phyloP scores from a whole-genome alignment of 176 grass and related monocot species.

The Saccharum spontaneum region DNA sequence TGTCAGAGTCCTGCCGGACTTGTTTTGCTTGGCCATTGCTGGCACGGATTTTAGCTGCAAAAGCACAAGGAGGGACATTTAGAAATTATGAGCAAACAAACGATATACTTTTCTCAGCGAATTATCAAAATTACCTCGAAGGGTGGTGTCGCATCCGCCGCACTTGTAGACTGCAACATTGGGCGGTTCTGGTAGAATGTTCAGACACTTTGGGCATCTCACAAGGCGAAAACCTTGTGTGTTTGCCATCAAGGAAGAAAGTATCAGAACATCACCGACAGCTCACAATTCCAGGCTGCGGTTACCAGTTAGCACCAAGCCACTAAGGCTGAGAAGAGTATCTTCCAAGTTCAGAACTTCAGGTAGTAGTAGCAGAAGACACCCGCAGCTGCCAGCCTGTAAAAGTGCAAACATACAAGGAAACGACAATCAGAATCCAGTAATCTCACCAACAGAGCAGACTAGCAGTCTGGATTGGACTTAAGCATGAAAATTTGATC shows the following conservation, averaged over 20 bases:
- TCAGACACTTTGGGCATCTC: conserved; percentile 77
- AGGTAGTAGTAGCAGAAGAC: not conserved
- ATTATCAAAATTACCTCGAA: conserved; percentile 67
- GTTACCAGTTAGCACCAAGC: not conserved
- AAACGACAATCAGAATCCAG: not conserved
- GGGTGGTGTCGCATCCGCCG: conserved; percentile 61
- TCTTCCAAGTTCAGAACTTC: not conserved
- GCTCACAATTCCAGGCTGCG: not conserved
- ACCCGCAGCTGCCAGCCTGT: not conserved
- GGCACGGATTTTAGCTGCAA: conserved; percentile 61
- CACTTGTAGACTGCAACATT: conserved; percentile 65
- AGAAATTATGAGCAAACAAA: conserved; percentile 20
- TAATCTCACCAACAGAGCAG: not conserved
- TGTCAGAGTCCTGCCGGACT: conserved; percentile 26
- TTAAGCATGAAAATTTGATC: not conserved
- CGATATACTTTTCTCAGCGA: not conserved
- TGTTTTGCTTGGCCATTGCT: conserved; percentile 35
- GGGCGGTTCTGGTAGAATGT: conserved; percentile 65
- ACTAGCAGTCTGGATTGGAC: not conserved
- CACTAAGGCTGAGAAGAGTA: not conserved
- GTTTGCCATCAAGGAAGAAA: conserved; percentile 47
- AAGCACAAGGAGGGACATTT: conserved; percentile 5
- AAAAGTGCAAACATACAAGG: conserved; percentile 4
- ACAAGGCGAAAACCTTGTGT: conserved; percentile 53
- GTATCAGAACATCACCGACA: conserved; percentile 32